Evolutionary conservation across 768 basidiomycete genomes (phyloP), one percentile per base, ranked within the genome.

Genomic region (Termitomyces sp.): DNA sequence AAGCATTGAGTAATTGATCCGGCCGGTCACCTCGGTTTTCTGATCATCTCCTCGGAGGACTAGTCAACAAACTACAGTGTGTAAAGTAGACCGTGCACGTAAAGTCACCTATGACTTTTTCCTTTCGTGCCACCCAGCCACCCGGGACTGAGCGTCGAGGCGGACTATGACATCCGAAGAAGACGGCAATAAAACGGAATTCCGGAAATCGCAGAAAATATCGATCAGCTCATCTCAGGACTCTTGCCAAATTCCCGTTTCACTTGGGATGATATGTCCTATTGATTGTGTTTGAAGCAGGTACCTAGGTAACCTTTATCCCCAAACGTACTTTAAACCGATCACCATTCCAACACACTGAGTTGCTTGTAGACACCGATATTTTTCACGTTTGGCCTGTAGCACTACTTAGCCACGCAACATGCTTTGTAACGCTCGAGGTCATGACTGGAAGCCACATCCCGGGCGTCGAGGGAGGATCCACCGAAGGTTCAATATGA

Each of bases 401-500:
- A 54, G 40, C 9, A 7, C 36, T 49, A 53, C 58, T 54, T 42
- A 32, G 26, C n/a, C 24, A 40, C 36, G n/a, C 57, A 53, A 30
- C 28, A 53, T 53, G 57, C 44, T 42, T 48, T 47, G 20, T 45
- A 33, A 30, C 47, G 36, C 28, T 45, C 45, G 35, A 58, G 44
- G 51, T 58, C 50, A 58, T 28, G 28, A 45, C 33, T 28, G 44
- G 58, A 58, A 58, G 58, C 53, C 46, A 22, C 53, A 36, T 18
- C 36, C 52, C 50, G 36, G 58, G 47, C 44, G 53, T 58, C 58
- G 58, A 58, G 53, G 38, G 58, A 54, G 58, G 58, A 58, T 58
- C 58, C 58, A 58, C 58, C 58, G 58, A 58, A 58, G 58, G 58
- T 18, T 58, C 38, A 36, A 42, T 18, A 24, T 54, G 45, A 45